Evolutionary conservation across 2,329 filamentous ascomycete species (phyloP).

Genomic region (Hymenoscyphus salicellus): DNA sequence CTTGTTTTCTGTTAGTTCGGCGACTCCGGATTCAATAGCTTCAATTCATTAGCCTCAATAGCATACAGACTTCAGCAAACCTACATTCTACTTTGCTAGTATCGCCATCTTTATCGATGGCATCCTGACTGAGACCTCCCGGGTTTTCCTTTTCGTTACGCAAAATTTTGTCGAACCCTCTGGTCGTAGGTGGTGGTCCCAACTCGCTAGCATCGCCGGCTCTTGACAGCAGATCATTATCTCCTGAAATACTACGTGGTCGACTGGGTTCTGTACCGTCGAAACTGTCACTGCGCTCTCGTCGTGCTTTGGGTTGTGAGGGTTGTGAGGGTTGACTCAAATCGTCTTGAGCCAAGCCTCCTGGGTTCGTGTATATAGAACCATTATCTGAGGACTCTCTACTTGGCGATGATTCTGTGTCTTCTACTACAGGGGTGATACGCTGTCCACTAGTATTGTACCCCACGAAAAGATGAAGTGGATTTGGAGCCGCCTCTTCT

Average conservation of each 20-base stretch:
- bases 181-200: slow-evolving; percentile 65
- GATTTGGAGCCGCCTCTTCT: no score
- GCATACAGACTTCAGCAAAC: slow-evolving; percentile 17
- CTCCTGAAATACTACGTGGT: no score
- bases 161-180: slow-evolving; percentile 68
- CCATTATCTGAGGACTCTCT: slow-evolving; percentile 51
- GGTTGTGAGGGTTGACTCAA: slow-evolving; percentile 49
- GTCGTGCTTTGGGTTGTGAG: no score
- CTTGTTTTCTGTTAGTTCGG: slow-evolving; percentile 32
- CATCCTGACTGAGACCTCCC: slow-evolving; percentile 41
- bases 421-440: slow-evolving; percentile 36
- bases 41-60: no score
- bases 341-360: slow-evolving; percentile 60
- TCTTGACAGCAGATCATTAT: no score
- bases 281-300: slow-evolving; percentile 49
- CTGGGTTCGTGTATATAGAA: slow-evolving; percentile 62
- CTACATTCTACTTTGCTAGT: slow-evolving; percentile 23
- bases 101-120: slow-evolving; percentile 31
- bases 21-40: neutral
- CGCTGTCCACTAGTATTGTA: no score
- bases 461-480: no score
- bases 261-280: slow-evolving; percentile 47
- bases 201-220: no score
- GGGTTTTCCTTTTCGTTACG: slow-evolving; percentile 47
- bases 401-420: slow-evolving; percentile 38